Base-by-base conservation (phyloP, 1,284 basidiomycete species). In the Trametes sp. region DNA sequence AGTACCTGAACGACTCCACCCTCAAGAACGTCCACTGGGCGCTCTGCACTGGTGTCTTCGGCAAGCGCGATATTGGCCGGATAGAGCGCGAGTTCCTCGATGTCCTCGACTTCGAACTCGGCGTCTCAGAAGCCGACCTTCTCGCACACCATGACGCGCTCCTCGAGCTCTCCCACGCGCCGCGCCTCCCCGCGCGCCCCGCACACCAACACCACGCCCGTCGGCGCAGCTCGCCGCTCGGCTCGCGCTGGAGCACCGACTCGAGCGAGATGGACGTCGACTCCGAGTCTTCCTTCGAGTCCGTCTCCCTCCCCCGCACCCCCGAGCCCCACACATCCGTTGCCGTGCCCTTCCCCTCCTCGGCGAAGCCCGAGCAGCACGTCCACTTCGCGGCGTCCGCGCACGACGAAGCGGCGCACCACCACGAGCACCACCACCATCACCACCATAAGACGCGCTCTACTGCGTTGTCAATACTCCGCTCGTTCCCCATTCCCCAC, bases 1-100 rank as follows among this genome's bases (percentile, higher is more conserved):
- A 90, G 88, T 91, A 91, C 69, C 76, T 86, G 28, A 90, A 92
- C 70, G 89, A 91, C 71, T 89, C 87, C 21, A 90, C 89, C 14
- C 79, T 91, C 21, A 91, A 91, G 80, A 91, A 91, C 73, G 79
- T 89, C 21, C 89, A 91, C 75, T 91, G 89, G 89, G 88, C 89
- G 13, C 78, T 89, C 14, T 91, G 89, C 77, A 91, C 90, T 0
- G 88, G 89, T 55, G 86, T 92, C 35, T 91, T 92, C 70, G 89
- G 89, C 71, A 90, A 90, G 72, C 84, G 88, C 23, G 90, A 92
- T 70, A 84, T 91, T 24, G 89, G 89, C 33, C 84, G 89, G 67
- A 90, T 92, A 69, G 89, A 91, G 74, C 84, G 89, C 69, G 89
- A 91, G 76, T 91, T 89, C 75, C 84, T 92, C 63, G 87, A 89